Base-by-base conservation (phyloP, 306 rosid species). In the Casuarina glauca region DNA sequence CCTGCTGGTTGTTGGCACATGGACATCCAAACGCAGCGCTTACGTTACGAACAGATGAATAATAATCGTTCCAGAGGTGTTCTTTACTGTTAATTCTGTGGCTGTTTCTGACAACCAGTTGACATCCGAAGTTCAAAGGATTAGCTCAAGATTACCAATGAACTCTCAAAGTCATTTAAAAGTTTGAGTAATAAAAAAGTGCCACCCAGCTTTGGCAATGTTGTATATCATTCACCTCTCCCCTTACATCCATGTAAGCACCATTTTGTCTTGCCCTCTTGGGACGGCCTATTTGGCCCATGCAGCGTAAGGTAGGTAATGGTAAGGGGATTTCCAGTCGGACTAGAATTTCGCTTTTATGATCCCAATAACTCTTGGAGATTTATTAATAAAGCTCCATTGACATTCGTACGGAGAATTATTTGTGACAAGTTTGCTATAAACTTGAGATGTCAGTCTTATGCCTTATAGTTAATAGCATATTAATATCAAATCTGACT, bases 1-100 rank as follows among this genome's bases (percentile, higher is more conserved):
- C 42, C 41, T 61, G 68, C 68, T 61, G 39, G 68, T 61, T 61
- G 68, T 36, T 61, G 42, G 41, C 41, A 61, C 36, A 43, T 61
- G 10, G 68, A 26, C 68, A 36, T 61, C 44, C 68, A 61, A 61
- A 61, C n/a, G 7, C 41, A 11, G 16, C 38, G 15, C 4, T 57
- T 19, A 57, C 63, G 20, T 6, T 57, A 57, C 9, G 50, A 4
- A 13, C 1, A 61, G 12, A 32, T 61, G 5, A 61, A 9, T 32
- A 61, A 36, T 5, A 11, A 12, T 36, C 42, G 13, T 43, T 61
- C 68, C 3, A 35, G 10, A 57, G 63, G 44, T 35, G 42, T 61
- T 61, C 41, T 61, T 61, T 2, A 32, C 5, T 61, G 11, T 12
- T 35, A 61, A 12, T 32, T 35, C 26, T 16, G 11, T 4, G 9